These are phyloP conservation scores for Gigaspora rosea DNA, from an alignment of 192 early-diverging fungal genomes.

Conservation along the genomic window DNA sequence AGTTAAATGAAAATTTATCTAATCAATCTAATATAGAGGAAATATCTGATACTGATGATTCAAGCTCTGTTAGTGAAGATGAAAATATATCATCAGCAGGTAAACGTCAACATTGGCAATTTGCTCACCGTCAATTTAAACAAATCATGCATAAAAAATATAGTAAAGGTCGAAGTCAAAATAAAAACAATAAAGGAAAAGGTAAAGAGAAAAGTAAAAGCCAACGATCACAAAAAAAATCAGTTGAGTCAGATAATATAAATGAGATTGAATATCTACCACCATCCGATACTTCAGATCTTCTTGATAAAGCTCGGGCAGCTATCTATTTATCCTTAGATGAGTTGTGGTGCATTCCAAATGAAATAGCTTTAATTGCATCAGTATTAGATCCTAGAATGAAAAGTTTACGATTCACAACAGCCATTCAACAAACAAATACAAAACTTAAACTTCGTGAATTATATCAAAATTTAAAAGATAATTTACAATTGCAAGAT, in stretches of 20 bases:
- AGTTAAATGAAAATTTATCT: too few species aligned
- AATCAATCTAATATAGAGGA: neutral
- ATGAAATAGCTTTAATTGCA: neutral
- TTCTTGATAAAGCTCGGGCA: neutral
- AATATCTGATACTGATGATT: neutral
- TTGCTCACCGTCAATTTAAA: neutral
- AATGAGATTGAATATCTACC: neutral
- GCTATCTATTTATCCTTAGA: neutral
- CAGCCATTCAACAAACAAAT: neutral
- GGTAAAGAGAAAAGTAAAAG: neutral
- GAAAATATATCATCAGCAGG: neutral
- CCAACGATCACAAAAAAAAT: neutral
- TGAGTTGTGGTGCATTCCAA: neutral
- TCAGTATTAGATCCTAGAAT: neutral
- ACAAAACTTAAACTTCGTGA: neutral
- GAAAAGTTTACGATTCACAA: neutral
- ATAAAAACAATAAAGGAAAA: neutral
- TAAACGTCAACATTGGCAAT: neutral
- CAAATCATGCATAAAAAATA: neutral
- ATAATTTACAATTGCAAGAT: too few species aligned
- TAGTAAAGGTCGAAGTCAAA: neutral
- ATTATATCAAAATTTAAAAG: too few species aligned
- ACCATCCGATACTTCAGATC: neutral
- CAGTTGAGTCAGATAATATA: neutral
- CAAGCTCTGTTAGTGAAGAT: constrained; percentile 2